Evolutionary conservation across 805 yeast species (phyloP).

Genomic region (Saturnispora ahearnii): DNA sequence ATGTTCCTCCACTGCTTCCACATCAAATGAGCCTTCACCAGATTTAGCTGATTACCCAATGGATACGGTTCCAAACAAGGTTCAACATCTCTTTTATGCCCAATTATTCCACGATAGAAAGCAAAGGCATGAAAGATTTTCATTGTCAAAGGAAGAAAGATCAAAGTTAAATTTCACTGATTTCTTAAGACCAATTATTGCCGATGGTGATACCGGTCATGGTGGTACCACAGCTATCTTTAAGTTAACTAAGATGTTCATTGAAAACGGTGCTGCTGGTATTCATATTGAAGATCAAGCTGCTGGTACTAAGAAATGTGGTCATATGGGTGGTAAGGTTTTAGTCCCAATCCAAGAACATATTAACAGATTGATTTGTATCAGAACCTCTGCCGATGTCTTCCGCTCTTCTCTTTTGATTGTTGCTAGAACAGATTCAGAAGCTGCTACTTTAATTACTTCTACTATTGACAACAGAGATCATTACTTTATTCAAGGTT

Average conservation of each 20-base stretch:
- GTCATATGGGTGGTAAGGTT: slow-evolving; percentile 98
- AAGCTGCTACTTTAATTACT: slow-evolving; percentile 91
- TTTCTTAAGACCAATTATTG: slow-evolving; percentile 88
- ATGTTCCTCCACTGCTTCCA: slow-evolving; percentile 95
- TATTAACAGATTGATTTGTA: slow-evolving; percentile 86
- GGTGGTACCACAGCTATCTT: slow-evolving; percentile 97
- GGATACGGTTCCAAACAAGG: slow-evolving; percentile 98
- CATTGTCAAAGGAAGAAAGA: slow-evolving; percentile 53
- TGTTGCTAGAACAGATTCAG: slow-evolving; percentile 95
- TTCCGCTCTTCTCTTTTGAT: slow-evolving; percentile 77
- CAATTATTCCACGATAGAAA: slow-evolving; percentile 96
- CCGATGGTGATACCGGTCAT: slow-evolving; percentile 98
- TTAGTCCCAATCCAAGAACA: slow-evolving; percentile 97
- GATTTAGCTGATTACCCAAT: slow-evolving; percentile 97
- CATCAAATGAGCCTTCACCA: slow-evolving; percentile 96
- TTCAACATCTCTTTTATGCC: slow-evolving; percentile 93
- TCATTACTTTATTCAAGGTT: slow-evolving; percentile 84
- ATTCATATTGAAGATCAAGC: slow-evolving; percentile 99
- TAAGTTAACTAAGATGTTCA: slow-evolving; percentile 90
- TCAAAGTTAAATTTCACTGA: slow-evolving; percentile 67
- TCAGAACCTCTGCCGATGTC: slow-evolving; percentile 91
- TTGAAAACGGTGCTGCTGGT: slow-evolving; percentile 98
- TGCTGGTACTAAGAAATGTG: slow-evolving; percentile 97
- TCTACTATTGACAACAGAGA: slow-evolving; percentile 92
- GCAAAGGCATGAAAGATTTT: slow-evolving; percentile 78